phyloP scores from a whole-genome alignment of 768 basidiomycete species.

The Tulasnella sp. region DNA sequence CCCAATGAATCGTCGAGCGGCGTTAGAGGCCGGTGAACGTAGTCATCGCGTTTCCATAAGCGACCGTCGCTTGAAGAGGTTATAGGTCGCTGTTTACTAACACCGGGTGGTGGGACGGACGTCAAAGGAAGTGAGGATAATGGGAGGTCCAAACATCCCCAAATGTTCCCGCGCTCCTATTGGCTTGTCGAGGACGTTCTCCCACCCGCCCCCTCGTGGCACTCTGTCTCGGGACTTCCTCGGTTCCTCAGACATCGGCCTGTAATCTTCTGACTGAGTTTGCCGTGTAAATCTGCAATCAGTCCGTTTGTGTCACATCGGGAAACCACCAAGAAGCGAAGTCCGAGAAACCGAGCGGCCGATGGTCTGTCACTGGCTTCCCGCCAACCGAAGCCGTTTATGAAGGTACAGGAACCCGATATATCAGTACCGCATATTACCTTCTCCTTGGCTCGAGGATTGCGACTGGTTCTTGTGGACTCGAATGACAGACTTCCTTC shows the following conservation, averaged over 20 bases:
- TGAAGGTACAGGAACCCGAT: too few relatives aligned
- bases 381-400: background rate
- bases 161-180: background rate
- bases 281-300: background rate
- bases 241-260: background rate
- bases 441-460: too few relatives aligned
- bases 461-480: too few relatives aligned
- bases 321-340: background rate
- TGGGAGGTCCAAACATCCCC: background rate
- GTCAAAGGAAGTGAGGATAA: background rate
- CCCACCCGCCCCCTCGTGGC: background rate
- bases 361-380: background rate
- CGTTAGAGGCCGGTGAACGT: background rate
- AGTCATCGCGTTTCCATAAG: background rate
- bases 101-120: background rate
- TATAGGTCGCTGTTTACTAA: background rate
- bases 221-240: background rate
- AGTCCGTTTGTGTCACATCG: background rate
- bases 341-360: background rate
- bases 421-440: too few relatives aligned
- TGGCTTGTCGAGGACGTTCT: background rate
- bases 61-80: background rate
- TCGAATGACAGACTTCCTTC: too few relatives aligned
- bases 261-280: background rate
- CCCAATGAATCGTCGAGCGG: background rate